phyloP scores from a whole-genome alignment of 768 basidiomycete genomes.

The Termitomyces sp. region DNA sequence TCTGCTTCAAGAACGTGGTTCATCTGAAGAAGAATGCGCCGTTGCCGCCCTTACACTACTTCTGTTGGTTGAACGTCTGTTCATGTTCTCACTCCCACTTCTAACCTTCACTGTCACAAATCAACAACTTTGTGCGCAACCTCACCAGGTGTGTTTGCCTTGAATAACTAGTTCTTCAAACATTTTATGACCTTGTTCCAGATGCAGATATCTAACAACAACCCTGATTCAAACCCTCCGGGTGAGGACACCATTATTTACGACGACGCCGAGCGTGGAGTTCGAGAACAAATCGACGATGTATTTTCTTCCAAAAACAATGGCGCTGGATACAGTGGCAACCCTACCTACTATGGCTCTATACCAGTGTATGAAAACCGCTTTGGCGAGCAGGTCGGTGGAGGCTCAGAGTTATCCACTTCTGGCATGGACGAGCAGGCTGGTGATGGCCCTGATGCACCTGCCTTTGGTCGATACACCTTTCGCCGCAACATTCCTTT shows the following conservation, averaged over 20 bases:
- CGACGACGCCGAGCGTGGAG: neutral
- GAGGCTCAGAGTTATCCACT: neutral
- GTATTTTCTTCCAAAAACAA: neutral
- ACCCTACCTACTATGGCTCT: neutral
- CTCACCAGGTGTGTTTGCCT: no score
- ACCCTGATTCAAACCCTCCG: no score
- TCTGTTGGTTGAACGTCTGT: no score
- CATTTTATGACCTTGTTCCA: no score
- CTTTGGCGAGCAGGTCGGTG: neutral
- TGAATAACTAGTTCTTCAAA: no score
- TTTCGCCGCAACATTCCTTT: neutral
- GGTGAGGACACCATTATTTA: neutral
- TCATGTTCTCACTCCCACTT: no score
- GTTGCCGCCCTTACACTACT: no score
- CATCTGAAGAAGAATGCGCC: no score
- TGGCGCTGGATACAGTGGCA: neutral
- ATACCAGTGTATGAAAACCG: neutral
- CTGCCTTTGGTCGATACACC: neutral
- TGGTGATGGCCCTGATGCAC: neutral
- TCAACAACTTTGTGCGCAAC: no score
- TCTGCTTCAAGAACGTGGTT: no score
- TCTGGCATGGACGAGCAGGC: neutral
- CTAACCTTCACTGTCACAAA: no score
- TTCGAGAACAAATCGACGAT: neutral
- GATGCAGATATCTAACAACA: no score